These are phyloP conservation scores for Diddensiella caesifluorescens DNA, from an alignment of 805 yeast genomes.

Conservation along the genomic window DNA sequence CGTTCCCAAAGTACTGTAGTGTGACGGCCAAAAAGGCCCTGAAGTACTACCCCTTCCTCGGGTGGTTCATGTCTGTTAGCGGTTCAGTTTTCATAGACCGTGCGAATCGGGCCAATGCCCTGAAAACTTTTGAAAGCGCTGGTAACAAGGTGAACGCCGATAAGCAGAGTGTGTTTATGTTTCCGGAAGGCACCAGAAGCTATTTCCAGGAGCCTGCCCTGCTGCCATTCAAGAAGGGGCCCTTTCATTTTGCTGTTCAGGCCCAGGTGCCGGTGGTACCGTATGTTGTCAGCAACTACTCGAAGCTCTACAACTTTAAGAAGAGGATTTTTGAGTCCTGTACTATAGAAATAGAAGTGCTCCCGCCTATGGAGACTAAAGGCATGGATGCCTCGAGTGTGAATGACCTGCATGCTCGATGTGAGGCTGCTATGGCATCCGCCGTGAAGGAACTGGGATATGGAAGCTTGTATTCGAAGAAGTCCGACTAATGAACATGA, in stretches of 20 bases:
- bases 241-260: slow-evolving; percentile 94
- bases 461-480: slow-evolving; percentile 16
- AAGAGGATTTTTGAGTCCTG: slow-evolving; percentile 69
- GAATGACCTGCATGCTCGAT: slow-evolving; percentile 48
- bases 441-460: slow-evolving; percentile 30
- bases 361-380: slow-evolving; percentile 73
- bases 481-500: neutral
- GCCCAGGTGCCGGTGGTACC: slow-evolving; percentile 89
- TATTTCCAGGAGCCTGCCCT: slow-evolving; percentile 60
- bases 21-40: slow-evolving; percentile 89
- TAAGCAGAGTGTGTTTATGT: slow-evolving; percentile 76
- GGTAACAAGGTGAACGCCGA: slow-evolving; percentile 52
- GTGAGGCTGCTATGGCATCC: slow-evolving; percentile 53
- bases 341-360: slow-evolving; percentile 66
- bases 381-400: slow-evolving; percentile 70
- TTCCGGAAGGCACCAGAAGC: slow-evolving; percentile 97
- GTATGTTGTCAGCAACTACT: slow-evolving; percentile 78
- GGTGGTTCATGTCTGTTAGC: slow-evolving; percentile 92
- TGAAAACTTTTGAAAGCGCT: slow-evolving; percentile 67
- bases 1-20: slow-evolving; percentile 83
- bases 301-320: slow-evolving; percentile 59
- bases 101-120: slow-evolving; percentile 66
- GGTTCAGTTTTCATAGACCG: slow-evolving; percentile 92
- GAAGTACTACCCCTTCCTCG: slow-evolving; percentile 81
- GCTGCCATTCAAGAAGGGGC: slow-evolving; percentile 93